These are phyloP conservation scores for Epichloe sibirici DNA, from an alignment of 2,329 filamentous ascomycete species.

Conservation along the genomic window DNA sequence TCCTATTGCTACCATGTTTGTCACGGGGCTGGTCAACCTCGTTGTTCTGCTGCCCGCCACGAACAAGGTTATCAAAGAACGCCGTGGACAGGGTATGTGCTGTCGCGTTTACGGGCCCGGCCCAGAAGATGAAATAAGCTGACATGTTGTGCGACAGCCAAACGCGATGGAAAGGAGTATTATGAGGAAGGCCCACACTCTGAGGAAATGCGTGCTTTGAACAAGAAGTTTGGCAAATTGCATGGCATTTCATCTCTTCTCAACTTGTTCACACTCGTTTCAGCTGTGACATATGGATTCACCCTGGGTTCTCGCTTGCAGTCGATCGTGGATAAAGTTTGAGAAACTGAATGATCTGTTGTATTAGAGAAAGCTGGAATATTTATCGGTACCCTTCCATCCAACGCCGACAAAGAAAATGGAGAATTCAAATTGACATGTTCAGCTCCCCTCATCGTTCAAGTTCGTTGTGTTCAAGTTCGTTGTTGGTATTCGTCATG, in stretches of 20 bases:
- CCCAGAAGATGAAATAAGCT: constrained; percentile 4
- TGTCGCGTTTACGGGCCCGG: neutral
- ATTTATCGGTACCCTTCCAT: neutral
- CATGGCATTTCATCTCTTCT: constrained; percentile 74
- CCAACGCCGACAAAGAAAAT: neutral
- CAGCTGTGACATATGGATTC: constrained; percentile 66
- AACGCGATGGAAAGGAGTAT: constrained; percentile 77
- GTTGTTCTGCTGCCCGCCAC: constrained; percentile 63
- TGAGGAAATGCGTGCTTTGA: constrained; percentile 69
- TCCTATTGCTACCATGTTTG: constrained; percentile 57
- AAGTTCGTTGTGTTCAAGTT: neutral
- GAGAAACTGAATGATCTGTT: neutral
- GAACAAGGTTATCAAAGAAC: constrained; percentile 58
- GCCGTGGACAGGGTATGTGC: constrained; percentile 63
- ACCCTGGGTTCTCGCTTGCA: constrained; percentile 53
- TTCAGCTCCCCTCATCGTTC: neutral
- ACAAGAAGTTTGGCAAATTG: constrained; percentile 64
- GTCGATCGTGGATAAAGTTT: constrained; percentile 20
- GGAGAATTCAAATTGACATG: neutral
- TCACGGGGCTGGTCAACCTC: constrained; percentile 60
- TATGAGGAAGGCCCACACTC: constrained; percentile 71
- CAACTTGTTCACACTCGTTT: constrained; percentile 60
- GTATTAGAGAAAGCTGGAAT: neutral
- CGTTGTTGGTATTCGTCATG: neutral
- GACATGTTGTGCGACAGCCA: constrained; percentile 39